Conservation (phyloP, 352 stramenopile genomes). For the Globisporangium nunn region DNA sequence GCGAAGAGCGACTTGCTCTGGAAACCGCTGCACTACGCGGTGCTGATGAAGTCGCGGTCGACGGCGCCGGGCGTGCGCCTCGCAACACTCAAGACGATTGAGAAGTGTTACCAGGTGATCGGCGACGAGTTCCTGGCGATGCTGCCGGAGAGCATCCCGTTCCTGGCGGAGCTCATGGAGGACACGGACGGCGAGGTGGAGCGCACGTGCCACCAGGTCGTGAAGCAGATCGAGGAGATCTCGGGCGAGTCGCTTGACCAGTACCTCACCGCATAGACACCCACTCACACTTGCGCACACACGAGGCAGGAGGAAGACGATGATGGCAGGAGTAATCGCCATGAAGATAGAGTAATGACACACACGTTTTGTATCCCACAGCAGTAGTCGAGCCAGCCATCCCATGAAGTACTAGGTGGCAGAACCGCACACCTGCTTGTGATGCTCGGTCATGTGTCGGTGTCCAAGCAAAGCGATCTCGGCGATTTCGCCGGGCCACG, state of each 20-base stretch:
- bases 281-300: not conserved
- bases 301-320: not conserved
- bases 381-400: too few relatives aligned
- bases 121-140: conserved; percentile 86
- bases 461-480: too few relatives aligned
- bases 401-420: too few relatives aligned
- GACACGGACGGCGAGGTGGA: conserved; percentile 82
- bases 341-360: too few relatives aligned
- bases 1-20: conserved; percentile 85
- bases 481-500: too few relatives aligned
- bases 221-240: conserved; percentile 88
- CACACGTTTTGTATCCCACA: too few relatives aligned
- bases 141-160: conserved; percentile 86
- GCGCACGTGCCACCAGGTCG: conserved; percentile 78
- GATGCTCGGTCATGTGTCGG: too few relatives aligned
- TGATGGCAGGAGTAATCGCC: too few relatives aligned
- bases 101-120: conserved; percentile 84
- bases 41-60: conserved; percentile 85
- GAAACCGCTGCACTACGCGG: conserved; percentile 85
- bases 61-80: conserved; percentile 57
- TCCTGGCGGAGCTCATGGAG: conserved; percentile 85
- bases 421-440: too few relatives aligned
- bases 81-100: conserved; percentile 67
- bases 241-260: conserved; percentile 86
- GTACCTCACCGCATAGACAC: conserved; percentile 63